Evolutionary conservation across 495 filamentous ascomycete species (phyloP), one percentile per base, ranked within the genome.

Genomic region (Cryomyces minteri): DNA sequence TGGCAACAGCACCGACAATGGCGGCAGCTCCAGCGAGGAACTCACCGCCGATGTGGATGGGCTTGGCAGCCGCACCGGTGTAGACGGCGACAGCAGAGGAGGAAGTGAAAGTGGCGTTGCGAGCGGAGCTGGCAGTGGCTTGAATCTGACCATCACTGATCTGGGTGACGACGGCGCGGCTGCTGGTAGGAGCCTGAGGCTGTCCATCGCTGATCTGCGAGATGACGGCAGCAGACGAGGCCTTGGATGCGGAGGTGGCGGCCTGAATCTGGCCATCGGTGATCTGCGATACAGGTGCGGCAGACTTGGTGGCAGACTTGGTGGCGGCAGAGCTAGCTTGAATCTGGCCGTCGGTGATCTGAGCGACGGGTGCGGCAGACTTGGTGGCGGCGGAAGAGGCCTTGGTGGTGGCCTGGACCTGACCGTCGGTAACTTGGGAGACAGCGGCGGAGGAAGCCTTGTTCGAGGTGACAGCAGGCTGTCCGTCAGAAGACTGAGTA

Each of bases 81-180:
- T 38, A 38, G 34, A 38, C 34, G 34, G 34, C 34, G 9, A 14
- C 9, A 14, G 9, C 9, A 25, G 18, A 25, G 12, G 34, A 38
- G 34, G 12, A 10, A 3, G 34, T 38, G 12, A 14, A 9, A 14
- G 34, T 38, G 34, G 34, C 34, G 12, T 38, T 38, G 9, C 12
- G 34, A 38, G 34, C 1, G 3, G 34, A 1, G 18, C 18, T 25
- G 2, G 18, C 18, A 9, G 34, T 38, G 12, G 34, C 34, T 38
- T 38, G 34, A 3, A 38, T 38, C 45, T 64, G 61, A n/a, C 59
- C 59, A 38, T 67, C 61, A 11, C 44, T 33, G 40, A 59, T 57
- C 44, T 62, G 56, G 9, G 57, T 55, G 9, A 58, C 57, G 33
- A 45, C 47, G 39, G 40, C 52, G 10, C 56, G 39, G 34, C 29